phyloP scores from a whole-genome alignment of 1,139 yeast species.

The Meyerozyma athensensis region DNA sequence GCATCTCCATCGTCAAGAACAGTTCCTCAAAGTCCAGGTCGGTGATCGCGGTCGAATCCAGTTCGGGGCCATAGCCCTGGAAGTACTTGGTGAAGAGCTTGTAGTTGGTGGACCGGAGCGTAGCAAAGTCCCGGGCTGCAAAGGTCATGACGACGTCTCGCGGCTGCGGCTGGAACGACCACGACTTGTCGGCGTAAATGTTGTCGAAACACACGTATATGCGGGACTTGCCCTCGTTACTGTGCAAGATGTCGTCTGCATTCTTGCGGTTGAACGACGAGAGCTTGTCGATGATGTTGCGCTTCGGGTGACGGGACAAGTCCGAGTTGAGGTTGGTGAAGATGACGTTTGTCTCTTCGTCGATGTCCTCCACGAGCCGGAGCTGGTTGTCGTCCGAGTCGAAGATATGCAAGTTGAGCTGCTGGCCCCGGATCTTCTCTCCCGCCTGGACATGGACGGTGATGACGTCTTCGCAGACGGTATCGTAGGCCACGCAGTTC shows the following conservation, averaged over 20 bases:
- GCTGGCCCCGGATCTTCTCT: slow-evolving; percentile 28
- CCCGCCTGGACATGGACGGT: slow-evolving; percentile 31
- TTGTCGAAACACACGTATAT: slow-evolving; percentile 43
- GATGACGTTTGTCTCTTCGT: slow-evolving; percentile 27
- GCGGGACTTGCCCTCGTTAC: slow-evolving; percentile 24
- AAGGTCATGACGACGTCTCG: slow-evolving; percentile 34
- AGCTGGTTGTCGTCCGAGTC: slow-evolving; percentile 35
- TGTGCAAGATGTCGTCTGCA: slow-evolving; percentile 16
- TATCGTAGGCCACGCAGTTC: slow-evolving; percentile 38
- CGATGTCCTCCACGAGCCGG: slow-evolving; percentile 27
- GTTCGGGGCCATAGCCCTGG: slow-evolving; percentile 13
- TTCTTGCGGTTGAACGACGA: slow-evolving; percentile 8
- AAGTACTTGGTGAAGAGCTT: slow-evolving; percentile 33
- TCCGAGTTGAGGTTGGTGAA: slow-evolving; percentile 31
- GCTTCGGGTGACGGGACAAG: neutral
- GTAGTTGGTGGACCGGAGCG: slow-evolving; percentile 34
- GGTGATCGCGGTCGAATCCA: slow-evolving; percentile 17
- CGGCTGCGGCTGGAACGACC: slow-evolving; percentile 34
- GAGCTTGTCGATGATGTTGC: slow-evolving; percentile 6
- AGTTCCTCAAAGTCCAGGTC: slow-evolving; percentile 32
- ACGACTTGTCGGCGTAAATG: slow-evolving; percentile 37
- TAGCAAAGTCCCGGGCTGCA: slow-evolving; percentile 30
- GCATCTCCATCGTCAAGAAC: slow-evolving; percentile 25
- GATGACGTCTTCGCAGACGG: slow-evolving; percentile 34
- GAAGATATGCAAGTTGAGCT: slow-evolving; percentile 32